phyloP scores from a whole-genome alignment of 148 eudicot genomes.

The Pouteria glomerata region DNA sequence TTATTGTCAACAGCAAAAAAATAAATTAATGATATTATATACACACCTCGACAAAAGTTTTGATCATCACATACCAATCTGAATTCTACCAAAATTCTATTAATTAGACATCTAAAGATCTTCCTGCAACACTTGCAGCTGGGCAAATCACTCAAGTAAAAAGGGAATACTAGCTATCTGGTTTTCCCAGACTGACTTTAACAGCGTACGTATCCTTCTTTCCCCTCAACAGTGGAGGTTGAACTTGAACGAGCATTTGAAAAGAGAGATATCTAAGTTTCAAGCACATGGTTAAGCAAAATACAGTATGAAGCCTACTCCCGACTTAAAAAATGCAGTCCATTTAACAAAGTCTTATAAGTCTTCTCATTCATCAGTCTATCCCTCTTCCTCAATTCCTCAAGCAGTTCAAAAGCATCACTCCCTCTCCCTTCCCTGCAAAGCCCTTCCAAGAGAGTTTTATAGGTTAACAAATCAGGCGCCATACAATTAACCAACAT shows the following conservation, averaged over 20 bases:
- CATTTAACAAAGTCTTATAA: constrained; percentile 50
- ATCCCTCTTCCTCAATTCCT: constrained; percentile 64
- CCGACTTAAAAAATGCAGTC: constrained; percentile 46
- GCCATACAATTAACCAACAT: constrained; percentile 54
- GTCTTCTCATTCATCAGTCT: constrained; percentile 59
- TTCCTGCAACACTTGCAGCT: not conserved
- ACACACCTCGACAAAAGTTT: not conserved
- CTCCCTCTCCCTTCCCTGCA: constrained; percentile 71
- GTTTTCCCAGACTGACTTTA: not conserved
- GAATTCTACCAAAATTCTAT: not conserved
- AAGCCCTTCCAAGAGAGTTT: constrained; percentile 74
- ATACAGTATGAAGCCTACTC: constrained; percentile 17
- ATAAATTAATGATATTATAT: not conserved
- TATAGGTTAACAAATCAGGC: constrained; percentile 82
- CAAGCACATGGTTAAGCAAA: not conserved
- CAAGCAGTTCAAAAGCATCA: constrained; percentile 72
- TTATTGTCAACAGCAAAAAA: not conserved
- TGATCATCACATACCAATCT: not conserved
- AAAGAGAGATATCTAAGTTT: not conserved
- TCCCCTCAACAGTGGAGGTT: not conserved
- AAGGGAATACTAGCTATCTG: not conserved
- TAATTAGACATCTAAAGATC: not conserved
- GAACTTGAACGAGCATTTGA: not conserved
- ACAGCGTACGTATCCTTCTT: not conserved
- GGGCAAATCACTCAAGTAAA: not conserved